A percentile compares a stretch with the other conserved stretches of the same genome.
Evolutionary conservation across 495 filamentous ascomycete species (phyloP).

Genomic region (Daldinia concentrica): DNA sequence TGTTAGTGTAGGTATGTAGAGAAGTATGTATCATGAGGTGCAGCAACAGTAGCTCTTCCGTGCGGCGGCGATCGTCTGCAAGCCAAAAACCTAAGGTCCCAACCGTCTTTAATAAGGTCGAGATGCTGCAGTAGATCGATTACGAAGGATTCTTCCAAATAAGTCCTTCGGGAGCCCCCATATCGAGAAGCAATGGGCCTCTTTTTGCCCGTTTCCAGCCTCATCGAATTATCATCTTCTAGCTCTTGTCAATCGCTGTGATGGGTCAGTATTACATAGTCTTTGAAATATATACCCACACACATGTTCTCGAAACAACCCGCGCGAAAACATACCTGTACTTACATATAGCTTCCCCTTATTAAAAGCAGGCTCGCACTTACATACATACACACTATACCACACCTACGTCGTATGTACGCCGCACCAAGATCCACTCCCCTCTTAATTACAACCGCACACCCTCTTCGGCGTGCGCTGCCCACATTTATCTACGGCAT

Average conservation of each 20-base stretch:
- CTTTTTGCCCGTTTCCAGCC: not conserved
- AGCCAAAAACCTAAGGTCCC: constrained; percentile 21
- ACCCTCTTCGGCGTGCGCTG: constrained; percentile 31
- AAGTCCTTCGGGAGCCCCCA: constrained; percentile 13
- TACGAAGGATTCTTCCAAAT: constrained; percentile 21
- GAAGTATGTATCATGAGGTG: constrained; percentile 38
- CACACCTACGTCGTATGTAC: constrained; percentile 18
- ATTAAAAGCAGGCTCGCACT: constrained; percentile 19
- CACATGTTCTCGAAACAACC: constrained; percentile 41
- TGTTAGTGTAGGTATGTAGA: constrained; percentile 17
- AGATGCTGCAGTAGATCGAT: constrained; percentile 18
- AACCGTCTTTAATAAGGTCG: constrained; percentile 33
- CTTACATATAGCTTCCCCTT: constrained; percentile 15
- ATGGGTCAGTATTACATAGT: constrained; percentile 33
- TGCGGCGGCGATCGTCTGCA: constrained; percentile 36
- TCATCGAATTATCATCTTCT: constrained; percentile 7
- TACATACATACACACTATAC: constrained; percentile 4
- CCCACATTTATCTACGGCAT: constrained; percentile 32
- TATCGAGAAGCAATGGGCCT: constrained; percentile 16
- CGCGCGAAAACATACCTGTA: constrained; percentile 25
- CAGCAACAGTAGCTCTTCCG: constrained; percentile 21
- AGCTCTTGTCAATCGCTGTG: constrained; percentile 36
- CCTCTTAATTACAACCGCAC: constrained; percentile 40
- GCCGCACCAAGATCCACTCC: constrained; percentile 32
- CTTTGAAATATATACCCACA: constrained; percentile 23